phyloP scores from a whole-genome alignment of 495 filamentous ascomycete species.

The Podospora sp. region DNA sequence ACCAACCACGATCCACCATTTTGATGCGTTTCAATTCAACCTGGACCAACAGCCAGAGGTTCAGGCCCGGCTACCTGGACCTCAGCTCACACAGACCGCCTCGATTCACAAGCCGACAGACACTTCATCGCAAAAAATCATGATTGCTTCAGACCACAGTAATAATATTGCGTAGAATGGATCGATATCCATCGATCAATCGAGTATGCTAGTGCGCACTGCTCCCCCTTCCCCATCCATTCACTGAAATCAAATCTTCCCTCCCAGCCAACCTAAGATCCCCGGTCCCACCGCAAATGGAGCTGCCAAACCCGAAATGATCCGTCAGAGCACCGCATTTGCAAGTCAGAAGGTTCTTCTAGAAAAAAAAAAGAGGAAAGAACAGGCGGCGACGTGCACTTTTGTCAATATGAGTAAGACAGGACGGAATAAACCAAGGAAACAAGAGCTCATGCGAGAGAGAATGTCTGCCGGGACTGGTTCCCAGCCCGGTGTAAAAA shows the following conservation, averaged over 20 bases:
- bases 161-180: neutral
- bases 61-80: neutral
- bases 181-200: neutral
- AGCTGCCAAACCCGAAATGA: neutral
- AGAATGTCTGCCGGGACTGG: neutral
- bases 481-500: neutral
- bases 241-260: slow-evolving; percentile 4
- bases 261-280: neutral
- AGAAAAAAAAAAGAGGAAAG: neutral
- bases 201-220: neutral
- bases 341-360: neutral
- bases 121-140: neutral
- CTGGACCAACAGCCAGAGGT: neutral
- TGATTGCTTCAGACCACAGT: neutral
- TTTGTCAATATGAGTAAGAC: neutral
- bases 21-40: neutral
- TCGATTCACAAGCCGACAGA: neutral
- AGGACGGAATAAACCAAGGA: neutral
- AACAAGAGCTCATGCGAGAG: neutral
- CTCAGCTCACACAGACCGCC: neutral
- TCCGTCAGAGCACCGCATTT: neutral
- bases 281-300: neutral
- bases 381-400: neutral
- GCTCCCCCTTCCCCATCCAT: neutral
- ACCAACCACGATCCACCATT: neutral